Percentiles rank a stretch among this genome's conserved stretches.
Evolutionary conservation across 1,139 yeast species (phyloP).

Genomic region (Ashbya aceris): DNA sequence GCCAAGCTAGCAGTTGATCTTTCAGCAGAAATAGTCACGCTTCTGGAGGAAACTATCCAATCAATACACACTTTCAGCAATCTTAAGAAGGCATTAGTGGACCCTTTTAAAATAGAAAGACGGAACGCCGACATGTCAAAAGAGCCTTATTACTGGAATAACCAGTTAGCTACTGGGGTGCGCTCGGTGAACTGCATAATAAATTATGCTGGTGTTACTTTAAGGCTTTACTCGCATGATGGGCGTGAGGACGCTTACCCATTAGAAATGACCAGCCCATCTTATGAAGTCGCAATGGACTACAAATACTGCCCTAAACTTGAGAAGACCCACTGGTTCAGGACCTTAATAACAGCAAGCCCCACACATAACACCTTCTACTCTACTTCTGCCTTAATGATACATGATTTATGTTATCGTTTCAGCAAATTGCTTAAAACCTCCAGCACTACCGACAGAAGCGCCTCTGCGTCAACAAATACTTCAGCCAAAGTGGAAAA

Average conservation of each 20-base stretch:
- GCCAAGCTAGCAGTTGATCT: conserved; percentile 60
- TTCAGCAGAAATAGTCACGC: conserved; percentile 42
- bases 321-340: conserved; percentile 24
- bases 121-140: conserved; percentile 6
- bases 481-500: not conserved
- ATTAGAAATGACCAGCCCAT: conserved; percentile 66
- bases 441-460: conserved; percentile 7
- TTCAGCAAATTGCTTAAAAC: conserved; percentile 32
- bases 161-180: conserved; percentile 25
- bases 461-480: too few species aligned
- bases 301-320: conserved; percentile 32
- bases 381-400: conserved; percentile 72
- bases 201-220: conserved; percentile 63
- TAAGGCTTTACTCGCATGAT: conserved; percentile 36
- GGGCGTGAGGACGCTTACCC: conserved; percentile 46
- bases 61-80: conserved; percentile 40
- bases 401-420: conserved; percentile 48
- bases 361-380: conserved; percentile 63
- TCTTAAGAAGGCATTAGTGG: conserved; percentile 21
- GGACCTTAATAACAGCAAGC: conserved; percentile 23
- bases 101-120: conserved; percentile 6
- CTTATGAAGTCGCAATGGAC: conserved; percentile 48
- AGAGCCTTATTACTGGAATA: conserved; percentile 19
- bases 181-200: conserved; percentile 45
- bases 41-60: conserved; percentile 39